Base-by-base conservation (phyloP, 345 rosid species). In the Populus alba region DNA sequence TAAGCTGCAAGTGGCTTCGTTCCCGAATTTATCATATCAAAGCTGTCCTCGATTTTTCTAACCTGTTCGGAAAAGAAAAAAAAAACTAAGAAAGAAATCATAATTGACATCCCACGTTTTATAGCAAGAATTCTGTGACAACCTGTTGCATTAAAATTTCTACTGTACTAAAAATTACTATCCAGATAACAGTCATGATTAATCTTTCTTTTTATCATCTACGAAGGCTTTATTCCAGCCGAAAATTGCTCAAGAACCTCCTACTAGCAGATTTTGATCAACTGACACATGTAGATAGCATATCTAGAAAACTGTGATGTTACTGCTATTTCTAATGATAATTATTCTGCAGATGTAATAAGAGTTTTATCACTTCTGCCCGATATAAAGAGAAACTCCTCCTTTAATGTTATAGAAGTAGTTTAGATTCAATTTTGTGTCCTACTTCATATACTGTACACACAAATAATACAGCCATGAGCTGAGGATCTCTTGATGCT, bases 1-100 rank as follows among this genome's bases (percentile, higher is more conserved):
- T 94, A 96, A 38, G 98, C 99, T 27, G 97, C 98, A 75, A 96
- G 98, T 69, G 99, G 98, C 87, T 97, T 97, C 41, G 84, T 29
- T 73, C 92, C 88, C 33, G 97, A 88, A 75, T 84, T 91, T 62
- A 97, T 90, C 71, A 94, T 83, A 66, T 87, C 88, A 80, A 90
- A 88, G 85, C 97, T 80, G 39, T 91, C 98, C 82, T 94, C 98
- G 82, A 94, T 75, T 81, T 89, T 89, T 82, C 90, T 88, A 29
- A 97, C 85, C 99, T 94, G 88, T 27, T 82, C 16, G 47, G 20
- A 76, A 38, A 66, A 86, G 70, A 67, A 70, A 1, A 70, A 17
- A 43, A 35, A 13, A 43, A 12, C 47, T 43, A 3, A 43, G 47
- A 43, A 75, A 70, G 45, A 51, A 69, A 66, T 63, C 49, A 63